Evolutionary conservation across 2,329 filamentous ascomycete species (phyloP), one percentile per base, ranked within the genome.

Genomic region (Diaporthe ilicicola): DNA sequence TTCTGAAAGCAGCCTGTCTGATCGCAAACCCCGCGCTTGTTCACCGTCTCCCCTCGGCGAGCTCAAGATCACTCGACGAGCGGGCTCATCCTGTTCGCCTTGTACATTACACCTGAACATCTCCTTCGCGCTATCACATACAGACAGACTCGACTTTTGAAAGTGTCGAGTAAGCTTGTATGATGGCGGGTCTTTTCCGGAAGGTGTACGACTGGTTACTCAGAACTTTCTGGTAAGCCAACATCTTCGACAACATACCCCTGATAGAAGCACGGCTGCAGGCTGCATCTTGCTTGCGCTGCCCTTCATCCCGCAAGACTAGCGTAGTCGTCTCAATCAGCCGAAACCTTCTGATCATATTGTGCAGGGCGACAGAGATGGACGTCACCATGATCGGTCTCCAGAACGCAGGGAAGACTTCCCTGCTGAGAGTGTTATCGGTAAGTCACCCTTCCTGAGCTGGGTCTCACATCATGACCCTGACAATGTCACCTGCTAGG

Each of bases 351-450:
- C 65, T 73, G 39, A 71, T 24, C 59, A 55, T 44, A 54, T 56
- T 69, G 65, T 70, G 73, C 75, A 98, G 95, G 96, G 94, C 95
- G 76, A 97, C 95, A 76, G 96, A 99, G 86, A 98, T 99, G 95
- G 96, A 99, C 84, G 95, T 99, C 81, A 98, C 96, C 76, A 97
- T 99, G 92, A 95, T 99, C 81, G 96, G 96, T 29, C 86, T 99
- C 80, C 96, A 99, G 81, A 98, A 98, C 85, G 96, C 96, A 72
- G 96, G 96, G 79, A 99, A 99, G 86, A 98, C 96, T 48, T 98
- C 95, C 73, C 84, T 99, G 79, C 87, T 99, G 81, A 90, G 95
- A 77, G 95, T 98, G 78, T 88, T 99, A 77, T 95, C 95, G 86
- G 96, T 99, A 91, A 89, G 95, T 81, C 69, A 70, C 72, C 72